Evolutionary conservation across 176 grass and related monocot species (phyloP).

Genomic region (Musa acuminata): DNA sequence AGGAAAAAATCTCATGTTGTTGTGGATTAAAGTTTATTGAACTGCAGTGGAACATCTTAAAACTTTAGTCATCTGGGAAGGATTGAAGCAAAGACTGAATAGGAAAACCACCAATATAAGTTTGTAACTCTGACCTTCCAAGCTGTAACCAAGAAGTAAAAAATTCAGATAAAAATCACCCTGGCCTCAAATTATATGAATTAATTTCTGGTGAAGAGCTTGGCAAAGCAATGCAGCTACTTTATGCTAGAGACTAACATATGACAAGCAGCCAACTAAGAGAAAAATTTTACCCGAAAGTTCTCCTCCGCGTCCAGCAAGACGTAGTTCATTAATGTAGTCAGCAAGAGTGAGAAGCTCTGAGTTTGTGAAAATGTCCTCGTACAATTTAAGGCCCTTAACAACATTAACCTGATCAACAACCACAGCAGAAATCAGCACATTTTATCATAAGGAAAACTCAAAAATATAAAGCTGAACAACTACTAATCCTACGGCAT

Average conservation of each 20-base stretch:
- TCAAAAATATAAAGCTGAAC: constrained; percentile 18
- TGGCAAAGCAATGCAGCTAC: background rate
- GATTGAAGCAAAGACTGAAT: too few species aligned
- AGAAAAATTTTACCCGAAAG: constrained; percentile 65
- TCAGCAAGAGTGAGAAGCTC: constrained; percentile 76
- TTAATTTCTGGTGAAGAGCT: background rate
- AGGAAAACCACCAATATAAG: too few species aligned
- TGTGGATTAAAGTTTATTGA: too few species aligned
- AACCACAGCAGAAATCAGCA: constrained; percentile 23
- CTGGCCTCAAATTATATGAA: background rate
- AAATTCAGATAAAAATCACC: background rate
- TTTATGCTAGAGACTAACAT: background rate
- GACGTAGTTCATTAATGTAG: constrained; percentile 86
- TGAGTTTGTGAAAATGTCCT: constrained; percentile 79
- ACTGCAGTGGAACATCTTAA: too few species aligned
- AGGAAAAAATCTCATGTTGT: too few species aligned
- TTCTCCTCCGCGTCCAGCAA: constrained; percentile 78
- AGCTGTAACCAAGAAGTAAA: too few species aligned
- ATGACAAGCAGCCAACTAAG: background rate
- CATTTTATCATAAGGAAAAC: constrained; percentile 6
- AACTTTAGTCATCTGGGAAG: too few species aligned
- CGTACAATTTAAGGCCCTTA: constrained; percentile 92
- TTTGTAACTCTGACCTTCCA: too few species aligned
- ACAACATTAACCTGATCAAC: constrained; percentile 85
- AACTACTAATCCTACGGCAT: constrained; percentile 55